Conservation (phyloP, 768 basidiomycete genomes). For the Polyporus arcularius region DNA sequence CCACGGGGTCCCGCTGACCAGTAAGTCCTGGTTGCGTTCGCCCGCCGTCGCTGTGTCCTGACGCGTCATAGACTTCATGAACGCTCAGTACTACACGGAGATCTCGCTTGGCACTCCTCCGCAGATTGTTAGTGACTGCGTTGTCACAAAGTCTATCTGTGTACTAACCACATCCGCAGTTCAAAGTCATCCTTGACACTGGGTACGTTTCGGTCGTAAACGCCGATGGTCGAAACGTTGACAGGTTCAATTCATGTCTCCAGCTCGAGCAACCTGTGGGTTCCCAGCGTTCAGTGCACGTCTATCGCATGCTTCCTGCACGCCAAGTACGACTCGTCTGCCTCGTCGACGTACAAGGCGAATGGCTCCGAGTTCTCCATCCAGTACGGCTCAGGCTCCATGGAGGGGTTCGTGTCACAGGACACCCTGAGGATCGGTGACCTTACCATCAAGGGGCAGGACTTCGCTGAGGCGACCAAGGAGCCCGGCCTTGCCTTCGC, state of each 20-base stretch:
- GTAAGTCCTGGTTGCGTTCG: constrained; percentile 46
- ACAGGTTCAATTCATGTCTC: background rate
- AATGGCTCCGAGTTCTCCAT: constrained; percentile 92
- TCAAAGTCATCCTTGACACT: constrained; percentile 95
- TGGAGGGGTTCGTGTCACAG: constrained; percentile 93
- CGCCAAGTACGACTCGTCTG: constrained; percentile 79
- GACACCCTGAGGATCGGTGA: constrained; percentile 85
- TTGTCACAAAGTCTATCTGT: background rate
- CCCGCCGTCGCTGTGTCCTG: background rate
- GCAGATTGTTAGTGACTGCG: constrained; percentile 57
- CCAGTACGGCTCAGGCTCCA: constrained; percentile 93
- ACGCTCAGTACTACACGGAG: constrained; percentile 95
- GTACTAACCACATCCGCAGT: constrained; percentile 41
- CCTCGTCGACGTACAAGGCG: constrained; percentile 83
- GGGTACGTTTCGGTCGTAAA: constrained; percentile 47
- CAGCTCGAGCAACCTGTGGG: constrained; percentile 93
- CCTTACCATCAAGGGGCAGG: constrained; percentile 67
- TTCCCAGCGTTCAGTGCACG: constrained; percentile 77
- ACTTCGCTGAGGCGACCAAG: constrained; percentile 94
- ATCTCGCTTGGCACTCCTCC: constrained; percentile 83
- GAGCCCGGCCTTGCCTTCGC: constrained; percentile 98
- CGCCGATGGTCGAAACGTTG: background rate
- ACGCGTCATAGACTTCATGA: constrained; percentile 80
- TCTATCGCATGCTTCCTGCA: constrained; percentile 96
- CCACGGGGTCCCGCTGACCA: constrained; percentile 86